phyloP scores from a whole-genome alignment of 163 green algal genomes.

The Scenedesmus sp. region DNA sequence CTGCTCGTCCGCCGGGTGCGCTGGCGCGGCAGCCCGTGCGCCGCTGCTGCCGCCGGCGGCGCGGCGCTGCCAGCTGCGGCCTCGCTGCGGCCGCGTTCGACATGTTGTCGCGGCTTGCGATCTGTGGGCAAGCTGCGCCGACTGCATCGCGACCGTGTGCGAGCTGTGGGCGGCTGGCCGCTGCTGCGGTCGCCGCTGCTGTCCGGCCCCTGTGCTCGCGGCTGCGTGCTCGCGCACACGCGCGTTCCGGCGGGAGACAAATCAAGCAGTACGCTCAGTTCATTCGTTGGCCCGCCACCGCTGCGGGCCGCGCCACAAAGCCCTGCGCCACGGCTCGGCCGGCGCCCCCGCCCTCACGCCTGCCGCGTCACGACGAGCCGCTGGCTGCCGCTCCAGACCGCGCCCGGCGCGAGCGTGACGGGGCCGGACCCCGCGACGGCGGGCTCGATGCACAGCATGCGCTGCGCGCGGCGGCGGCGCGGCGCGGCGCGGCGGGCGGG shows the following conservation, averaged over 20 bases:
- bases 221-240: no score
- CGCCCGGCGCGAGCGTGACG: conserved; percentile 53
- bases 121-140: background rate
- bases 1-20: conserved; percentile 19
- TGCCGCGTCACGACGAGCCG: no score
- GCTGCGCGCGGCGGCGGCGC: no score
- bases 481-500: no score
- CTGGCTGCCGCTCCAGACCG: conserved; percentile 63
- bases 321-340: no score
- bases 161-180: background rate
- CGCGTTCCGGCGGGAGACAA: no score
- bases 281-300: no score
- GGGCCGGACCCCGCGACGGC: conserved; percentile 68
- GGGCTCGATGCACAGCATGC: conserved; percentile 86
- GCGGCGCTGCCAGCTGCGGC: background rate
- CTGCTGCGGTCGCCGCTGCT: no score
- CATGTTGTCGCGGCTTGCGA: background rate
- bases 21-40: conserved; percentile 5
- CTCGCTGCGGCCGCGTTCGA: background rate
- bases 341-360: no score
- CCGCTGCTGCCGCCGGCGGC: background rate
- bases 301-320: no score
- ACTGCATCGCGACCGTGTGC: background rate
- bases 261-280: no score
- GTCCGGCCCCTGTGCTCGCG: no score